Evolutionary conservation across 768 basidiomycete species (phyloP).

Genomic region (Paxillus involutus): DNA sequence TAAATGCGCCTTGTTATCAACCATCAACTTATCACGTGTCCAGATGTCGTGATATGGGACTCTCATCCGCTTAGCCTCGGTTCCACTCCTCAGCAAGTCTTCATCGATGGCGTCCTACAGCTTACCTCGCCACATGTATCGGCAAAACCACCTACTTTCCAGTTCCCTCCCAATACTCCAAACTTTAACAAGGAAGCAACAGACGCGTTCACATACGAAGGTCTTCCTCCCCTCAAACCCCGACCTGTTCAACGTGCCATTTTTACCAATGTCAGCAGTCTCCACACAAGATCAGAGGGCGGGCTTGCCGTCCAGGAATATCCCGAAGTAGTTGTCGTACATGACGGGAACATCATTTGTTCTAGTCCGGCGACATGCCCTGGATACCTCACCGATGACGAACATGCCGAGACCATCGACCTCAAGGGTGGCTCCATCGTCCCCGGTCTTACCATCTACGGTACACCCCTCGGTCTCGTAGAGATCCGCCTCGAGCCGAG

Average conservation of each 20-base stretch:
- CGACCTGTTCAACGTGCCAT: slow-evolving; percentile 39
- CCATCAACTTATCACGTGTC: background rate
- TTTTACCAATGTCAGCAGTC: slow-evolving; percentile 62
- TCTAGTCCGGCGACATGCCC: slow-evolving; percentile 35
- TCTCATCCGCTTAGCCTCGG: slow-evolving; percentile 74
- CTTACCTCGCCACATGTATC: slow-evolving; percentile 46
- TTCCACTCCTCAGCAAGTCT: slow-evolving; percentile 73
- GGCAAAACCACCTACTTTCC: slow-evolving; percentile 39
- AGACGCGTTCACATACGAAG: slow-evolving; percentile 63
- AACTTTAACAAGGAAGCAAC: slow-evolving; percentile 69
- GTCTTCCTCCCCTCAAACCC: slow-evolving; percentile 68
- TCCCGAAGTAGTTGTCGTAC: slow-evolving; percentile 35
- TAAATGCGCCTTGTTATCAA: background rate
- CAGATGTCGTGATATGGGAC: slow-evolving; percentile 74
- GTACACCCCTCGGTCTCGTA: slow-evolving; percentile 67
- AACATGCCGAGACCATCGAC: slow-evolving; percentile 46
- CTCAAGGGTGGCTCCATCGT: slow-evolving; percentile 69
- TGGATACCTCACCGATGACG: slow-evolving; percentile 25
- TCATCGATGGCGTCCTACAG: slow-evolving; percentile 85
- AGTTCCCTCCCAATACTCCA: slow-evolving; percentile 55
- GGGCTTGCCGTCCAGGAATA: slow-evolving; percentile 25
- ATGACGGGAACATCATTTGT: slow-evolving; percentile 56
- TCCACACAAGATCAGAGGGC: slow-evolving; percentile 37
- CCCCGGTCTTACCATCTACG: slow-evolving; percentile 70
- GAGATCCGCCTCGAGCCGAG: slow-evolving; percentile 68